Evolutionary conservation across 2,329 filamentous ascomycete species (phyloP).

Genomic region (Claviceps citrina): DNA sequence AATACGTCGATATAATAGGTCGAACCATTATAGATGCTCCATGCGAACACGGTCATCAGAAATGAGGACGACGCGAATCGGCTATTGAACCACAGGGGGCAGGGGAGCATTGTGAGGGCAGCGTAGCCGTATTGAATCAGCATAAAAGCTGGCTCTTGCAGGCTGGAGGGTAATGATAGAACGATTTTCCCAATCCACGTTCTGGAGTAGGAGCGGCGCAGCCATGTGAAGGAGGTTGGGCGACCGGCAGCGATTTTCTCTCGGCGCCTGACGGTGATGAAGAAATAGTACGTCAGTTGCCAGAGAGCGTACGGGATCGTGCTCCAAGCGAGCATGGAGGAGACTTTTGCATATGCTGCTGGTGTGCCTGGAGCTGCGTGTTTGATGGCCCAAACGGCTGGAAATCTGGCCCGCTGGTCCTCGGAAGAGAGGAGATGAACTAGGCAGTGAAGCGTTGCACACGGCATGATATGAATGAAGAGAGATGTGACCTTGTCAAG

Average conservation of each 20-base stretch:
- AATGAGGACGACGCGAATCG: constrained; percentile 65
- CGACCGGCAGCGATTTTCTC: constrained; percentile 92
- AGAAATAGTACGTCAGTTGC: constrained; percentile 85
- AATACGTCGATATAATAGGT: constrained; percentile 98
- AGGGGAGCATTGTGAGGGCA: constrained; percentile 83
- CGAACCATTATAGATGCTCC: constrained; percentile 93
- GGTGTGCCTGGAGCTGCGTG: constrained; percentile 51
- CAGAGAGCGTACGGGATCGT: constrained; percentile 83
- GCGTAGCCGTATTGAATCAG: constrained; percentile 87
- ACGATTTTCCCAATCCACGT: constrained; percentile 80
- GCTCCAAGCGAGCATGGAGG: constrained; percentile 86
- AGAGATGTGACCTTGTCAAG: constrained; percentile 95
- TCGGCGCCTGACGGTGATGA: constrained; percentile 86
- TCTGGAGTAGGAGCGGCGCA: constrained; percentile 79
- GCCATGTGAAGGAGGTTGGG: constrained; percentile 94
- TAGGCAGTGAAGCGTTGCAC: constrained; percentile 79
- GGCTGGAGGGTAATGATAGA: constrained; percentile 52
- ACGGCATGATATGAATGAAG: constrained; percentile 99
- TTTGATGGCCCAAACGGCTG: constrained; percentile 73
- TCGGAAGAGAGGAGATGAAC: constrained; percentile 63
- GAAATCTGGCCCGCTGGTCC: constrained; percentile 55
- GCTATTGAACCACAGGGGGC: constrained; percentile 87
- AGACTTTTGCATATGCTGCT: constrained; percentile 60
- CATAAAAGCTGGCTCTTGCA: constrained; percentile 92
- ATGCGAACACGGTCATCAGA: constrained; percentile 68